Base-by-base conservation (phyloP, 1,284 basidiomycete species). In the Ceratobasidium sp. region DNA sequence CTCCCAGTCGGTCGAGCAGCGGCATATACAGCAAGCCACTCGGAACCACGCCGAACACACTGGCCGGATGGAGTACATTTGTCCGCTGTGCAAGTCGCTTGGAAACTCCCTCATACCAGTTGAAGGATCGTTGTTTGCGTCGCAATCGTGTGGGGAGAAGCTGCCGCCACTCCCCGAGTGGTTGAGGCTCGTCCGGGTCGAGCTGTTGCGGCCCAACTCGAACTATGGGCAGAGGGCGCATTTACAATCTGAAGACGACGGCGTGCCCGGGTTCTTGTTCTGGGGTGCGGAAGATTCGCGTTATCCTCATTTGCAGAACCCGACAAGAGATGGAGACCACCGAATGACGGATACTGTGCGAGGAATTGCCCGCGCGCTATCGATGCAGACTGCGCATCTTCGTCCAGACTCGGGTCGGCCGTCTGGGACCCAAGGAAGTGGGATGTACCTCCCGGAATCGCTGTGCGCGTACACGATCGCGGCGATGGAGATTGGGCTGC, bases 61-160 rank as follows among this genome's bases (percentile, higher is more conserved):
- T 39, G 89, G 92, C 22, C 87, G 98, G 54, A 93, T 93, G 80
- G 98, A 99, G 81, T 99, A 92, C 83, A 94, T 98, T 69, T 99
- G 98, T 79, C 98, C 98, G 0, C 83, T 99, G n/a, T 99, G 98
- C 86, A 99, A 99, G 84, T 95, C 93, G 78, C 85, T 99, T 0
- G 96, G 97, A 11, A 99, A 99, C 82, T 89, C 95, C 41, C 91
- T 99, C 49, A 85, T 99, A 2, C 97, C 98, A 0, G 62, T 81
- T 84, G 19, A 81, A 81, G 29, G 83, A 83, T 13, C 71, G 5
- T 54, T 73, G 46, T 73, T 73, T 29, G 71, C 59, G 14, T 73
- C 71, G n/a, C 71, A 73, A n/a, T 48, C 58, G 46, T 61, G 58
- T 29, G 58, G 58, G 24, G 71, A 73, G 48, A 49, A 61, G n/a